Evolutionary conservation across 1,284 basidiomycete species (phyloP), one percentile per base, ranked within the genome.

Genomic region (Ustilago vetiveriae): DNA sequence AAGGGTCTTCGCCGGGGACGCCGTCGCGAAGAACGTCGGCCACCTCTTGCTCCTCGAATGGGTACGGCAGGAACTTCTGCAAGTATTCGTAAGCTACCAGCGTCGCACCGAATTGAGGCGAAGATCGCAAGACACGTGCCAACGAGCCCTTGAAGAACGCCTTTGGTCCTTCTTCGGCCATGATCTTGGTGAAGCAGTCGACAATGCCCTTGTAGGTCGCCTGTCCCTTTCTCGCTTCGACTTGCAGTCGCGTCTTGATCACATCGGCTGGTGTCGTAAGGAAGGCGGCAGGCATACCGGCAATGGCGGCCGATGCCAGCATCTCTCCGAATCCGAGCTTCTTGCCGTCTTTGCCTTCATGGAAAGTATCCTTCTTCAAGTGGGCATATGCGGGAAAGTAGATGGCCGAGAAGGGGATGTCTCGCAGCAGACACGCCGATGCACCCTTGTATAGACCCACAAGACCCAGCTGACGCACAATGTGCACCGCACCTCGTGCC

Each of bases 181-280:
- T 89, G 69, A 98, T 98, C 83, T 91, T 96, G 46, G 86, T 85
- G 78, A 96, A 92, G 23, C 92, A 94, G 83, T 99, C 94, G 14
- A 85, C 82, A 42, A 97, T 84, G 43, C 96, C 95, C 83, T 91
- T 92, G 85, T 99, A 99, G 62, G 90, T 86, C 5, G 92, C 92
- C 83, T 98, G 89, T 16, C 95, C 96, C 75, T 91, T 90, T 66
- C 90, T 87, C 30, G 93, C 90, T 83, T 98, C 96, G n/a, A 93
- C 90, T 83, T 98, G 96, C 68, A 98, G 85, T 54, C 95, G 89
- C n/a, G 95, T 98, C 87, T 98, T 98, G 83, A 98, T 92, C 59
- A 98, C 96, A 83, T 98, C 95, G 88, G 82, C 81, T 0, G 82
- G 83, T 27, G 75, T 84, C 32, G 84, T 83, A 8, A 82, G 64